Conservation (phyloP, 352 stramenopile genomes). For the Blastocystis sp. region DNA sequence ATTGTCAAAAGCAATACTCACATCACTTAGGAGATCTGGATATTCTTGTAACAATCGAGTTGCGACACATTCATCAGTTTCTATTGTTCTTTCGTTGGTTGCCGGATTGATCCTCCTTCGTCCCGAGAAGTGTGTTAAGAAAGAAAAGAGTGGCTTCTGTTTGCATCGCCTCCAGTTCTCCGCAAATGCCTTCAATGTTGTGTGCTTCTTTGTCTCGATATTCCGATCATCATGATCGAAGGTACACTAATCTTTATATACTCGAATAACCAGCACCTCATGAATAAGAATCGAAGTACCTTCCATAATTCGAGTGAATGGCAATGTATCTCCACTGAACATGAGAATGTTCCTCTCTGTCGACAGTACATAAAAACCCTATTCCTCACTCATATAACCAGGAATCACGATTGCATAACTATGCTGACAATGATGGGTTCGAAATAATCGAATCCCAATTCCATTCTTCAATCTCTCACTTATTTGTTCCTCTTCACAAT, state of each 20-base stretch:
- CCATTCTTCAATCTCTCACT: not conserved
- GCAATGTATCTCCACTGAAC: slow-evolving; percentile 42
- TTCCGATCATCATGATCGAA: slow-evolving; percentile 53
- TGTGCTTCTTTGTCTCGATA: slow-evolving; percentile 43
- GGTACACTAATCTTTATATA: slow-evolving; percentile 16
- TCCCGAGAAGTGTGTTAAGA: slow-evolving; percentile 42
- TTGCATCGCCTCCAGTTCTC: slow-evolving; percentile 25
- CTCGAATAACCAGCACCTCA: slow-evolving; percentile 13
- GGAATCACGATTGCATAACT: not conserved
- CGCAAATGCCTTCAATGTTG: slow-evolving; percentile 8
- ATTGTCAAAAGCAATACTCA: slow-evolving; percentile 29
- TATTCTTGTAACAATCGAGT: not conserved
- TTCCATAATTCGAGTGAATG: not conserved
- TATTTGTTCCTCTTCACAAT: not conserved
- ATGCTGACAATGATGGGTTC: not conserved
- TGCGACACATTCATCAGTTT: slow-evolving; percentile 1
- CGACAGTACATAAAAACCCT: slow-evolving; percentile 11
- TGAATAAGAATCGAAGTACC: slow-evolving; percentile 37
- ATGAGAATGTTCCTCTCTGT: slow-evolving; percentile 30
- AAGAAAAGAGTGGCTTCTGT: slow-evolving; percentile 20
- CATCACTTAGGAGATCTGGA: slow-evolving; percentile 10
- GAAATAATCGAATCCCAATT: slow-evolving; percentile 30
- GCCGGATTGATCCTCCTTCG: not conserved
- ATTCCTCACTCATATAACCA: not conserved
- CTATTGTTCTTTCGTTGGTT: slow-evolving; percentile 9